Conservation (phyloP, 768 basidiomycete species). For the Macrocybe gigantea region DNA sequence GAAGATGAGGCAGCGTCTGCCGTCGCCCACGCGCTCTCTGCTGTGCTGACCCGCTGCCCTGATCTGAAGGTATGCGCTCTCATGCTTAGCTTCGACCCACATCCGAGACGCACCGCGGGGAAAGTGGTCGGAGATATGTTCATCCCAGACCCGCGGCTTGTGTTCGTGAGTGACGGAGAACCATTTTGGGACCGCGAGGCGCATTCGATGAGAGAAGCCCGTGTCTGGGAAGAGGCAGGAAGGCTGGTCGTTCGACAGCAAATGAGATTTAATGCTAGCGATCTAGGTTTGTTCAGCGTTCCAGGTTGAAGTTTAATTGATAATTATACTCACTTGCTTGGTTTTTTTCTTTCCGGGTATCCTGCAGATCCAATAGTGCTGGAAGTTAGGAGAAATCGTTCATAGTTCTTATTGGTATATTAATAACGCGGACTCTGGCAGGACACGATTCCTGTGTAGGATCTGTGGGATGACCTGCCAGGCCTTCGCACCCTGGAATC, state of each 20-base stretch:
- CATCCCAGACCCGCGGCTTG: conserved; percentile 26
- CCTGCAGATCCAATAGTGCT: no score
- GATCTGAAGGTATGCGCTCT: conserved; percentile 25
- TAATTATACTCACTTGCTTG: no score
- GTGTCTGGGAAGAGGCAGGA: conserved; percentile 28
- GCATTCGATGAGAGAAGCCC: conserved; percentile 24
- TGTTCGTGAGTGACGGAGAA: conserved; percentile 30
- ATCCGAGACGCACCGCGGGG: conserved; percentile 11
- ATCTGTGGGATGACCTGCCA: no score
- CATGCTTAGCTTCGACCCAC: conserved; percentile 26
- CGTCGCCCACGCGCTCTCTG: conserved; percentile 16
- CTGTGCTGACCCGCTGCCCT: conserved; percentile 17
- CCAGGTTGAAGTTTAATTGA: no score
- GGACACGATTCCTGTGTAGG: no score
- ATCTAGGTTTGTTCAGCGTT: no score
- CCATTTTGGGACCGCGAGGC: conserved; percentile 33
- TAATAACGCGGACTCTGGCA: no score
- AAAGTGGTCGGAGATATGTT: conserved; percentile 9
- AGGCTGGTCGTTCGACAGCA: conserved; percentile 18
- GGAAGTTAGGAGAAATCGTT: no score
- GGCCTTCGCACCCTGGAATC: no score
- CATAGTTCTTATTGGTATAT: no score
- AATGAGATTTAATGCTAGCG: no score
- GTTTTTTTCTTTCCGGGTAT: no score
- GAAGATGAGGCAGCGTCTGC: conserved; percentile 10